phyloP scores from a whole-genome alignment of 805 yeast species.

The Candida verbasci region DNA sequence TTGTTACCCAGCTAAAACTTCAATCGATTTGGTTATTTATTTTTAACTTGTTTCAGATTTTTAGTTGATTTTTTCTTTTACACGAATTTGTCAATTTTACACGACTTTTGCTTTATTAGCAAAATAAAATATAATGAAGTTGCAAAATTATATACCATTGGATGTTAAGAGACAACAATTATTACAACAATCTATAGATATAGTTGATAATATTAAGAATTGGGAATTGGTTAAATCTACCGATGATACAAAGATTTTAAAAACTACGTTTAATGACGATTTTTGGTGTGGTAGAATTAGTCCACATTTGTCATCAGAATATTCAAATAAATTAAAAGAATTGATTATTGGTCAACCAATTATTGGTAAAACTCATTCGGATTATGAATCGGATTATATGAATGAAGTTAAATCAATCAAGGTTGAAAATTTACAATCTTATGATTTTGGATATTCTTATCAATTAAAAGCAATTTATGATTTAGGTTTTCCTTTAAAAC shows the following conservation, averaged over 20 bases:
- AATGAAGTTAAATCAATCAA: slow-evolving; percentile 23
- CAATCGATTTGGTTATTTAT: not conserved
- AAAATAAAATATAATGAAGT: slow-evolving; percentile 2
- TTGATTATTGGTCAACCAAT: slow-evolving; percentile 5
- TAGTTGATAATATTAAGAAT: not conserved
- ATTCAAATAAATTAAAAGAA: not conserved
- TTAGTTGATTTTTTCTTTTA: not conserved
- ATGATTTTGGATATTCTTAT: slow-evolving; percentile 19
- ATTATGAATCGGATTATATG: slow-evolving; percentile 32
- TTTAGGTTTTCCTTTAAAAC: slow-evolving; percentile 33
- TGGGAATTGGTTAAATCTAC: slow-evolving; percentile 5
- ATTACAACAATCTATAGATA: slow-evolving; percentile 1
- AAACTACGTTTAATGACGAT: not conserved
- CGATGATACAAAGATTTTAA: not conserved
- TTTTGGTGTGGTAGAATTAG: slow-evolving; percentile 7
- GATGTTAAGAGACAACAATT: slow-evolving; percentile 1
- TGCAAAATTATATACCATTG: not conserved
- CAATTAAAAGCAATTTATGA: slow-evolving; percentile 28
- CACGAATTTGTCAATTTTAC: not conserved
- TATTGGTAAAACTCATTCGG: slow-evolving; percentile 24
- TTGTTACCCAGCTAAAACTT: slow-evolving; percentile 3
- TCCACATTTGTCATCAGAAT: not conserved
- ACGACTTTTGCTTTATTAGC: not conserved
- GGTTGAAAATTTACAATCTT: slow-evolving; percentile 11
- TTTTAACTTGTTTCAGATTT: no score